These are phyloP conservation scores for Cucurbita pepo DNA, from an alignment of 306 rosid species.

Conservation along the genomic window DNA sequence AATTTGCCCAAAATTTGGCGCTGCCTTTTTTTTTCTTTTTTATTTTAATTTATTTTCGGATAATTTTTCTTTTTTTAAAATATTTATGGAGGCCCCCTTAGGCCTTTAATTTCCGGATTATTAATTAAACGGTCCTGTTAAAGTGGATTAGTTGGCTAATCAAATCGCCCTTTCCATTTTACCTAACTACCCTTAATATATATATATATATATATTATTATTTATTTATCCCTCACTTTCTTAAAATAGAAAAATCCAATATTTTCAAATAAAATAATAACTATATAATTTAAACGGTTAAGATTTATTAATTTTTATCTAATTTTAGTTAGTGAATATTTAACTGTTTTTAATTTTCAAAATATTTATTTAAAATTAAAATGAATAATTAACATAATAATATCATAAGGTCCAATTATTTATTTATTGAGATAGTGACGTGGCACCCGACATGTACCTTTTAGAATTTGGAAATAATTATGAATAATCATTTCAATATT, in stretches of 20 bases:
- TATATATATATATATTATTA: no score
- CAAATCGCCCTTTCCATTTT: constrained; percentile 1
- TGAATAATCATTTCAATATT: not conserved
- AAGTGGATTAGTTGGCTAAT: constrained; percentile 1
- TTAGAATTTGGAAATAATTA: not conserved
- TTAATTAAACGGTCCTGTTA: not conserved
- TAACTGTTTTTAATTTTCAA: no score
- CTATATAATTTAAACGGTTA: no score
- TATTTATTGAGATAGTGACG: not conserved
- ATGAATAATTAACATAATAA: no score
- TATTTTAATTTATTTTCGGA: no score
- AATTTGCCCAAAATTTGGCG: not conserved
- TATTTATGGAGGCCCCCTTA: not conserved
- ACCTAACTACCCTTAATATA: not conserved
- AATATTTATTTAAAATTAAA: no score
- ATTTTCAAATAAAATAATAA: not conserved
- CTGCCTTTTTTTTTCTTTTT: not conserved
- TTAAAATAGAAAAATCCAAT: not conserved
- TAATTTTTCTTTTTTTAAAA: no score
- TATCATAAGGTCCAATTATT: not conserved
- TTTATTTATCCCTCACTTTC: not conserved
- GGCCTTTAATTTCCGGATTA: not conserved
- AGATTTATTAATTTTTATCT: no score
- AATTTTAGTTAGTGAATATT: no score
- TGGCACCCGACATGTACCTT: not conserved